Evolutionary conservation across 73 alveolate species (phyloP).

Genomic region (Tetrahymena borealis): DNA sequence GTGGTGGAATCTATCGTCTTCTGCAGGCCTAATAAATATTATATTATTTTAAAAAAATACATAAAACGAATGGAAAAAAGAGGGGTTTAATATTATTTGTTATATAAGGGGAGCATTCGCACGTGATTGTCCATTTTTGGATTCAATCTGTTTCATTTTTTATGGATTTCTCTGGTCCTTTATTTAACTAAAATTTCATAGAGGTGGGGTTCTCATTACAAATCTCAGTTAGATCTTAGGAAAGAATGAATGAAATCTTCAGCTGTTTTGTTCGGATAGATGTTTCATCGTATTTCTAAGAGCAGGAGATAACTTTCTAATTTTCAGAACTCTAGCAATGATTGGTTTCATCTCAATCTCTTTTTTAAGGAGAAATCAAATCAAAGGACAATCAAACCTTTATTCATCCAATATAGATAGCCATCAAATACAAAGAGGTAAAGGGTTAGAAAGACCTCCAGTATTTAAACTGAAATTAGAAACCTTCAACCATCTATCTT

Average conservation of each 20-base stretch:
- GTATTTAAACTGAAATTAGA: neutral
- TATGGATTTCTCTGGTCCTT: neutral
- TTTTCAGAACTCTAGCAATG: neutral
- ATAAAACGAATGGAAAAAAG: neutral
- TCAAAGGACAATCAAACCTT: neutral
- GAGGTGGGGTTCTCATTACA: slow-evolving; percentile 1
- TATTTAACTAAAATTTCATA: neutral
- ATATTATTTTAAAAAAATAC: neutral
- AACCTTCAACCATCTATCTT: neutral
- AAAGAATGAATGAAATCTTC: neutral
- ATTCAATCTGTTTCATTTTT: neutral
- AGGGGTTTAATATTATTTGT: neutral
- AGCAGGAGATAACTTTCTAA: neutral
- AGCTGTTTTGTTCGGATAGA: neutral
- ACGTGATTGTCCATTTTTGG: neutral
- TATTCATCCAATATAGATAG: neutral
- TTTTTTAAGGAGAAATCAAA: neutral
- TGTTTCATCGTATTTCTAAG: neutral
- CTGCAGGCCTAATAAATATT: neutral
- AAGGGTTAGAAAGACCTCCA: neutral
- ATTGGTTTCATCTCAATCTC: neutral
- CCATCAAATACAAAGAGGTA: neutral
- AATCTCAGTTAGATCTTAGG: neutral
- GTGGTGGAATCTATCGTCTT: slow-evolving; percentile 2
- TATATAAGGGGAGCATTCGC: slow-evolving; percentile 1